Evolutionary conservation across 495 filamentous ascomycete genomes (phyloP).

Genomic region (Xylaria curta): DNA sequence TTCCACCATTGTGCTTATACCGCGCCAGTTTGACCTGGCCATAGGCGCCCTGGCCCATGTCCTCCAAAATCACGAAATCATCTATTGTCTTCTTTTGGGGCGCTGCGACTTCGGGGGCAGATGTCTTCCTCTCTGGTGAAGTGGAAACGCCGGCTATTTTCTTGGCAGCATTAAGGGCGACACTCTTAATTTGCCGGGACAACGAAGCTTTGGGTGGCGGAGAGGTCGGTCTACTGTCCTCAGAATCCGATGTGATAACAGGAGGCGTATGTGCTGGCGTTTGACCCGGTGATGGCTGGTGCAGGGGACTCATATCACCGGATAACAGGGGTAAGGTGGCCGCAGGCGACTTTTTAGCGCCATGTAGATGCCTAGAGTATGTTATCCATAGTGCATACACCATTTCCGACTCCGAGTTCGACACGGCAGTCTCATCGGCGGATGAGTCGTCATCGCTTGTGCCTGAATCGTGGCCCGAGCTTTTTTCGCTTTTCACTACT

Average conservation of each 20-base stretch:
- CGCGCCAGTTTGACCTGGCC: slow-evolving; percentile 97
- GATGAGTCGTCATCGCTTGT: slow-evolving; percentile 58
- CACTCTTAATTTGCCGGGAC: slow-evolving; percentile 77
- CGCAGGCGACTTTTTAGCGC: slow-evolving; percentile 62
- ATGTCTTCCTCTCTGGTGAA: slow-evolving; percentile 44
- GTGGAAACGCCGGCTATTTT: slow-evolving; percentile 51
- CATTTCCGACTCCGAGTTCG: slow-evolving; percentile 65
- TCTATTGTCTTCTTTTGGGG: slow-evolving; percentile 71
- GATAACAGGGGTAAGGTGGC: slow-evolving; percentile 64
- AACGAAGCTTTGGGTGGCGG: slow-evolving; percentile 63
- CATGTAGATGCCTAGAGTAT: slow-evolving; percentile 91
- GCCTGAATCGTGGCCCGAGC: slow-evolving; percentile 45
- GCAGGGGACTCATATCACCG: slow-evolving; percentile 69
- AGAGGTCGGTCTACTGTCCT: slow-evolving; percentile 42
- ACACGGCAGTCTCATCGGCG: slow-evolving; percentile 38
- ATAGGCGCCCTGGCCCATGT: slow-evolving; percentile 98
- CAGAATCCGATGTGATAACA: slow-evolving; percentile 59
- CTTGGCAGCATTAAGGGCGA: slow-evolving; percentile 58
- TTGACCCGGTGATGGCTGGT: slow-evolving; percentile 81
- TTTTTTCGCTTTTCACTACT: slow-evolving; percentile 85
- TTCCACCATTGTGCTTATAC: slow-evolving; percentile 73
- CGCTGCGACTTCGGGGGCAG: slow-evolving; percentile 31
- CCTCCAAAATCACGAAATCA: slow-evolving; percentile 92
- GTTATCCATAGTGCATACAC: slow-evolving; percentile 98
- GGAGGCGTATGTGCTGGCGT: slow-evolving; percentile 57